phyloP scores from a whole-genome alignment of 139 green algal genomes.

The Chlamydomonas sp. region DNA sequence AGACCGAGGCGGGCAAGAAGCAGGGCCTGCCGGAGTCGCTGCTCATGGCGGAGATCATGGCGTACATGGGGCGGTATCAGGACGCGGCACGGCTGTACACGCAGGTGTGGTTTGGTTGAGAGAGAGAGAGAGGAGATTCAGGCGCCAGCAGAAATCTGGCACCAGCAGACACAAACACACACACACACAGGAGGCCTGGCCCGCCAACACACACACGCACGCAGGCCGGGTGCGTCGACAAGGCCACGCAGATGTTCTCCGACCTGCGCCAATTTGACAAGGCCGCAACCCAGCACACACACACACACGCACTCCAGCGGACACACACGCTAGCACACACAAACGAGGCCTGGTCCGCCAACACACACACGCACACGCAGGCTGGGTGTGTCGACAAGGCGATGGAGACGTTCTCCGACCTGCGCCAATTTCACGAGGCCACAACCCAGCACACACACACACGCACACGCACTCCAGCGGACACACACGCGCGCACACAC shows the following conservation, averaged over 20 bases:
- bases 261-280: slow-evolving; percentile 75
- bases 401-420: neutral
- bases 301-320: neutral
- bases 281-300: slow-evolving; percentile 20
- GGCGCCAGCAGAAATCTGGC: too few relatives aligned
- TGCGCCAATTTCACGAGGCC: too few relatives aligned
- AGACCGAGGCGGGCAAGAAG: slow-evolving; percentile 41
- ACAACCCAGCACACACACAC: neutral
- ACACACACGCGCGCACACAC: neutral
- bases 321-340: neutral
- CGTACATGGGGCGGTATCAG: slow-evolving; percentile 61
- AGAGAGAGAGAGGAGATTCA: too few relatives aligned
- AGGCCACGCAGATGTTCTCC: slow-evolving; percentile 69
- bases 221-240: slow-evolving; percentile 30
- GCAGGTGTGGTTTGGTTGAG: slow-evolving; percentile 22
- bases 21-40: slow-evolving; percentile 32
- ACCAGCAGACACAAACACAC: too few relatives aligned
- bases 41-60: slow-evolving; percentile 60
- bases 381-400: neutral
- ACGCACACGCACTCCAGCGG: neutral
- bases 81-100: slow-evolving; percentile 63
- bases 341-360: neutral
- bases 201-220: too few relatives aligned
- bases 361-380: neutral
- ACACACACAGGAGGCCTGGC: too few relatives aligned